Evolutionary conservation across 257 asterid genomes (phyloP), one percentile per base, ranked within the genome.

Genomic region (Capsicum rhomboideum): DNA sequence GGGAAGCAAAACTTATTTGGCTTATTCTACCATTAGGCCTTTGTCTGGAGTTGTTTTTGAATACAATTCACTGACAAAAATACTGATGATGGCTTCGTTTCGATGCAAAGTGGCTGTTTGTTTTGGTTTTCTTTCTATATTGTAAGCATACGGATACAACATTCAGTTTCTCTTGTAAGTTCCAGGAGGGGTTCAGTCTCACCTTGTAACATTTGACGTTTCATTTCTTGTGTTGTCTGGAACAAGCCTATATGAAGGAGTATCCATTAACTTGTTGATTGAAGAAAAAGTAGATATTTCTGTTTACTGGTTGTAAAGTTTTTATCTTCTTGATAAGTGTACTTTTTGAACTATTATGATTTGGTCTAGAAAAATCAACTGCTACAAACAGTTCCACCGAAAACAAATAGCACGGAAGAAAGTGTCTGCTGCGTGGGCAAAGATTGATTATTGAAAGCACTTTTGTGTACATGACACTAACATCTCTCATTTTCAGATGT

Each of bases 401-500:
- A 69, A 69, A 69, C 29, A 37, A 67, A 68, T 42, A 40, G 54
- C 52, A n/a, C 8, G 9, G 28, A 69, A 20, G 18, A 69, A 37
- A 69, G 10, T 0, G 28, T 37, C 7, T 68, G 10, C 78, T 37
- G 52, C 53, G 0, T 69, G 34, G n/a, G 55, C 3, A 5, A 20
- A 21, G n/a, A n/a, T 6, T 42, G 0, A 72, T 71, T 42, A 21
- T n/a, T 71, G 34, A 6, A 71, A 6, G 8, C 58, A 21, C 74
- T 59, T 55, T 0, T 42, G 16, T n/a, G 28, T 61, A 42, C 50
- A 7, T 54, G 40, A 63, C n/a, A 12, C 42, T 17, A 26, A 44
- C 61, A 11, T 58, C 72, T 56, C 88, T 29, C 86, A 53, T 83
- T 82, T 83, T 72, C 84, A 96, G 99, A 88, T 93, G 96, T 87